Evolutionary conservation across 2,329 filamentous ascomycete species (phyloP).

Genomic region (Fusarium citri): DNA sequence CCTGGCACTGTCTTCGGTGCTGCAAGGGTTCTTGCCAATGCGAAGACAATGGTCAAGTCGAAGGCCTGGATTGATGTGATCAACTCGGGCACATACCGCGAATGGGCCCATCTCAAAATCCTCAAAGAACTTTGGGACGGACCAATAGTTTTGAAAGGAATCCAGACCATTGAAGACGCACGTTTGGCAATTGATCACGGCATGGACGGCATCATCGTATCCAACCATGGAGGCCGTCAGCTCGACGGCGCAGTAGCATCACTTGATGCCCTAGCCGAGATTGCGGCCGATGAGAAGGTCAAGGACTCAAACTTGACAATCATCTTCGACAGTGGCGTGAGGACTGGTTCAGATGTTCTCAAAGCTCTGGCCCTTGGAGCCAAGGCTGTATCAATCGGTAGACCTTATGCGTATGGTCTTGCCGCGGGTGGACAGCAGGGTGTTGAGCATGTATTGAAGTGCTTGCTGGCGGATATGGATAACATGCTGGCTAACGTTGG

Average conservation of each 20-base stretch:
- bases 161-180: constrained; percentile 56
- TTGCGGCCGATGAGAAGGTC: constrained; percentile 65
- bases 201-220: constrained; percentile 55
- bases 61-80: constrained; percentile 43
- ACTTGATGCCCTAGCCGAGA: constrained; percentile 63
- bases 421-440: constrained; percentile 56
- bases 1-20: constrained; percentile 40
- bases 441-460: constrained; percentile 65
- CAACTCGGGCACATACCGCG: constrained; percentile 58
- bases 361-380: constrained; percentile 57
- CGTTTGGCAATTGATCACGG: constrained; percentile 52
- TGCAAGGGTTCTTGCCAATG: constrained; percentile 33
- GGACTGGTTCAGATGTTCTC: constrained; percentile 55
- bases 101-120: constrained; percentile 71
- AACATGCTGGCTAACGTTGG: constrained; percentile 67
- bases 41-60: constrained; percentile 27
- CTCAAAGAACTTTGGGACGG: constrained; percentile 71
- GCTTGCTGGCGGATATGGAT: constrained; percentile 58
- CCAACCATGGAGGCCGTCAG: constrained; percentile 58
- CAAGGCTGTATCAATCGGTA: constrained; percentile 57
- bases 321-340: constrained; percentile 60
- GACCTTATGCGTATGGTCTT: constrained; percentile 54
- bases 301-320: constrained; percentile 58
- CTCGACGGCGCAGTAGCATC: constrained; percentile 58
- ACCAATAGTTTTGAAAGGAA: constrained; percentile 56